These are phyloP conservation scores for Mucor velutinosus DNA, from an alignment of 371 early-diverging fungal species.

Conservation along the genomic window DNA sequence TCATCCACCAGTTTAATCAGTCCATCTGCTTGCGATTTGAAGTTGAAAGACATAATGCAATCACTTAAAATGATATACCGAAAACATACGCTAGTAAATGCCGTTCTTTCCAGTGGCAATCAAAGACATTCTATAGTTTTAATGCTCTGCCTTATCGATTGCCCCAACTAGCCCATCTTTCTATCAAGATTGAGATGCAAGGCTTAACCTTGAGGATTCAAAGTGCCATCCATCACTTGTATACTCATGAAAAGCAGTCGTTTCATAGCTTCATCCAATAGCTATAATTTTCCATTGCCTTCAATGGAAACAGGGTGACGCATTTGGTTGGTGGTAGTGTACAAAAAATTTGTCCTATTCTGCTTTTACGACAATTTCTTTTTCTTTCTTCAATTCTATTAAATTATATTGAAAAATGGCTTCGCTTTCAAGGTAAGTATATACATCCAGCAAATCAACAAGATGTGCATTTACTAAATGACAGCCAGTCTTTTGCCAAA, in stretches of 20 bases:
- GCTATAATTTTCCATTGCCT: neutral
- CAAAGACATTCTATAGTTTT: no score
- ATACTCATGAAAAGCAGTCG: neutral
- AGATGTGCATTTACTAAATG: neutral
- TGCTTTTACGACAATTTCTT: neutral
- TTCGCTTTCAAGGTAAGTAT: slow-evolving; percentile 33
- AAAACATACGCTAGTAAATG: no score
- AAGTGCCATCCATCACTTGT: neutral
- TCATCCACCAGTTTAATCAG: neutral
- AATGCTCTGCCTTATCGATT: neutral
- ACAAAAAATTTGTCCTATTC: neutral
- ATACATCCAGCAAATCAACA: neutral
- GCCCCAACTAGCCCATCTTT: no score
- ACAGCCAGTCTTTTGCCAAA: slow-evolving; percentile 46
- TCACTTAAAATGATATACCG: no score
- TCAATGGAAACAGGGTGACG: neutral
- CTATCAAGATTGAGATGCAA: neutral
- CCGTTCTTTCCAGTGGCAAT: no score
- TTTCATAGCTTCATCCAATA: neutral
- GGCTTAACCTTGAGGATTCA: neutral
- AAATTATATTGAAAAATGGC: slow-evolving; percentile 17
- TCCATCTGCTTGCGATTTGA: no score
- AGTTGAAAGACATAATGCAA: no score
- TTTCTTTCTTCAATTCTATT: neutral
- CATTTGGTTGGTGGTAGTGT: neutral